A percentile compares a stretch with the other conserved stretches of the same genome.
Conservation (phyloP, 1,284 basidiomycete genomes). For the Apiotrichum sp. region DNA sequence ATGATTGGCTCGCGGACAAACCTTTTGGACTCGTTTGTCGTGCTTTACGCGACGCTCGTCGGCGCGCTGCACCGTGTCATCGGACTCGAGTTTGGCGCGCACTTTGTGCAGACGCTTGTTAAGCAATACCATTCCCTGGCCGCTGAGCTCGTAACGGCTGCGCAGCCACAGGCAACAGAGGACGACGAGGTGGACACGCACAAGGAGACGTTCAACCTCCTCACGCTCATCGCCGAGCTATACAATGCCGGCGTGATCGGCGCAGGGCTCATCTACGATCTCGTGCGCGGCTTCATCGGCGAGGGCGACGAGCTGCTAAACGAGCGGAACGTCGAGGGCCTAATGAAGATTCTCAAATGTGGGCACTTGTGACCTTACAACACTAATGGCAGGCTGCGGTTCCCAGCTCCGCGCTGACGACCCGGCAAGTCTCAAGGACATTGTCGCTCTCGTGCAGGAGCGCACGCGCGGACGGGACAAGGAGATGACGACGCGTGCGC, state of each 20-base stretch:
- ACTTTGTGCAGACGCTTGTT: constrained; percentile 49
- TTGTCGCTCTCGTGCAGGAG: constrained; percentile 60
- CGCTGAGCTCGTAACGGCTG: not conserved
- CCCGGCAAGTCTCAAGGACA: constrained; percentile 52
- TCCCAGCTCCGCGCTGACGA: constrained; percentile 71
- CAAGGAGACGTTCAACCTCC: constrained; percentile 84
- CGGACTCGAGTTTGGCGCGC: constrained; percentile 81
- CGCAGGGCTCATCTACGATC: constrained; percentile 78
- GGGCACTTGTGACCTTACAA: constrained; percentile 33
- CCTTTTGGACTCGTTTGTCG: constrained; percentile 83
- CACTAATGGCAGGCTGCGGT: constrained; percentile 60
- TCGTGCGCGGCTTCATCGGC: constrained; percentile 72
- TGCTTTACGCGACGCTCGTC: constrained; percentile 82
- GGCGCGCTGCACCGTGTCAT: constrained; percentile 76
- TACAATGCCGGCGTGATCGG: constrained; percentile 95
- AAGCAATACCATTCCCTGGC: constrained; percentile 13
- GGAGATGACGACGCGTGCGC: constrained; percentile 58
- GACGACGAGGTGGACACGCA: constrained; percentile 19
- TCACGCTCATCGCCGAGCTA: constrained; percentile 80
- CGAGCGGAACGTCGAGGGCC: constrained; percentile 77
- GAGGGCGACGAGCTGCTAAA: constrained; percentile 48
- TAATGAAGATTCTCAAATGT: constrained; percentile 83
- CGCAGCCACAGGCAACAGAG: not conserved
- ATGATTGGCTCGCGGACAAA: constrained; percentile 77
- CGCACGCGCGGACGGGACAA: constrained; percentile 59